Percentiles rank a stretch among this genome's conserved stretches.
Conservation (phyloP, 768 basidiomycete species). For the Boletus sp. region DNA sequence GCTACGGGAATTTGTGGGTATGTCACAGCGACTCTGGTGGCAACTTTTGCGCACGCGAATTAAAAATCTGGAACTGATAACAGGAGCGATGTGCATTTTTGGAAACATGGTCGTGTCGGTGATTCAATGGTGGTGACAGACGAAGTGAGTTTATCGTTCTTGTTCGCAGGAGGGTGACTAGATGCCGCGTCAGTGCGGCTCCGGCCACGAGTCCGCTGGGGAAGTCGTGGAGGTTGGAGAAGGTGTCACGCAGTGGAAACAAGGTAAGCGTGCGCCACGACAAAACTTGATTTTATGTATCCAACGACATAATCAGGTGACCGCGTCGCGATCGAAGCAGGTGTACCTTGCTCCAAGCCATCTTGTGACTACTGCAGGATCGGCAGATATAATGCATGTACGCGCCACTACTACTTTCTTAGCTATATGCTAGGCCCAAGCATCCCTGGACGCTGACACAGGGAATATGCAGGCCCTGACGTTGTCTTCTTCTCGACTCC, state of each 20-base stretch:
- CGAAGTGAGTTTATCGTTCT: conserved; percentile 40
- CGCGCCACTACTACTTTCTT: neutral
- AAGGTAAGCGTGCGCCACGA: conserved; percentile 34
- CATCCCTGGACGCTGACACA: neutral
- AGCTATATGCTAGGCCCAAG: no score
- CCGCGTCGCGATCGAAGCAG: conserved; percentile 67
- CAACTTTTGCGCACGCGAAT: neutral
- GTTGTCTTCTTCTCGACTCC: conserved; percentile 71
- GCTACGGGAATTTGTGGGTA: conserved; percentile 72
- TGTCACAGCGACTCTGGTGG: conserved; percentile 16
- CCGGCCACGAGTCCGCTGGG: conserved; percentile 70
- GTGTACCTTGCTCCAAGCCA: conserved; percentile 64
- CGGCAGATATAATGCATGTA: conserved; percentile 65
- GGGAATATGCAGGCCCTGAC: conserved; percentile 31
- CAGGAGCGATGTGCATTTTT: conserved; percentile 74
- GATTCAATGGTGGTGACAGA: conserved; percentile 71
- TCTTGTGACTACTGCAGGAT: conserved; percentile 60
- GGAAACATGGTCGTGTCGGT: conserved; percentile 67
- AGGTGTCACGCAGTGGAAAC: conserved; percentile 65
- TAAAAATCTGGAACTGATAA: neutral
- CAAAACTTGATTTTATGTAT: neutral
- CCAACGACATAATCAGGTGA: conserved; percentile 42
- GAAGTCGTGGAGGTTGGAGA: conserved; percentile 64
- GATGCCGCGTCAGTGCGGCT: conserved; percentile 48
- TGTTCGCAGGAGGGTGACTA: neutral